These are phyloP conservation scores for Crithidia fasciculata DNA, from an alignment of 208 protist genomes.

Conservation along the genomic window DNA sequence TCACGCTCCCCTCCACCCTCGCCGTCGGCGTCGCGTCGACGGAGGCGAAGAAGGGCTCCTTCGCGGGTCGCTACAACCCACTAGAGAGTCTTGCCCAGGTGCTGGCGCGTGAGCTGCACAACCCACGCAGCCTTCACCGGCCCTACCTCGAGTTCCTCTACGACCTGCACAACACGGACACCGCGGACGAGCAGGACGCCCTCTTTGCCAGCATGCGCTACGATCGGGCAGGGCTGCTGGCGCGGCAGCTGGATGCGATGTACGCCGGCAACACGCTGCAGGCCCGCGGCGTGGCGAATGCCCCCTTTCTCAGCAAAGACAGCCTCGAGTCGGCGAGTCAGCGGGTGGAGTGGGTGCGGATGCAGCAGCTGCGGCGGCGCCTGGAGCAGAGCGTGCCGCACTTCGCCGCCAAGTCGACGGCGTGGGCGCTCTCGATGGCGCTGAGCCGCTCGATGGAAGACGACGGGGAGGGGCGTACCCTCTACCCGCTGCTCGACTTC, in stretches of 20 bases:
- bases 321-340: constrained; percentile 41
- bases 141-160: constrained; percentile 86
- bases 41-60: constrained; percentile 16
- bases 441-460: constrained; percentile 64
- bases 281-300: constrained; percentile 66
- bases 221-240: constrained; percentile 26
- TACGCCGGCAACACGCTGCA: constrained; percentile 81
- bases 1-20: constrained; percentile 67
- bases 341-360: constrained; percentile 70
- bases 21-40: constrained; percentile 31
- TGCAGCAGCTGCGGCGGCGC: constrained; percentile 55
- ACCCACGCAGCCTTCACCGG: constrained; percentile 55
- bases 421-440: constrained; percentile 86
- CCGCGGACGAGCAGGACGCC: constrained; percentile 40
- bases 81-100: constrained; percentile 52
- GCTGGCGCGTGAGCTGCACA: constrained; percentile 80
- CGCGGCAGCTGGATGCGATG: constrained; percentile 59
- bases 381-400: constrained; percentile 84
- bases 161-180: constrained; percentile 79
- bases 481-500: constrained; percentile 88
- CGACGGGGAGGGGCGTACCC: constrained; percentile 53
- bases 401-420: constrained; percentile 76
- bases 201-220: constrained; percentile 15
- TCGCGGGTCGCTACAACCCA: constrained; percentile 36
- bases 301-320: constrained; percentile 71